Evolutionary conservation across 352 stramenopile genomes (phyloP), one percentile per base, ranked within the genome.

Genomic region (Phytophthora fragariaefolia): DNA sequence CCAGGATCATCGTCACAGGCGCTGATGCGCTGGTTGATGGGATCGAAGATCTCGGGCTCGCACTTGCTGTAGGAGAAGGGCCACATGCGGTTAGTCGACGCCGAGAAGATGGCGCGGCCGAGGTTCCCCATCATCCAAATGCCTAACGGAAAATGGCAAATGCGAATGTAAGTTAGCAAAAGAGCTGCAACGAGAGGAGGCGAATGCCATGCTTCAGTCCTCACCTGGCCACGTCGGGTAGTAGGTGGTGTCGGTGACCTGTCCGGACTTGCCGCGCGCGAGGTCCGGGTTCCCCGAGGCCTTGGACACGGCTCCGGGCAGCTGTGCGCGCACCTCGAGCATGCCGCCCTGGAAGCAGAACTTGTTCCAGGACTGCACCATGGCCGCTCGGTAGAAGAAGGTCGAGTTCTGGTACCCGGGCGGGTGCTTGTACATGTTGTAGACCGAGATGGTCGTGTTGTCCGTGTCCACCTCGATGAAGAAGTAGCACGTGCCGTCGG

Each of bases 91-190:
- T 97, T 96, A 5, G 93, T 98, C 0, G 87, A 97, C 0, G 76
- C 86, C 24, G 96, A 97, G 68, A 98, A 99, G 10, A 98, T 98
- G 2, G 96, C 95, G 36, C 97, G 72, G 13, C 95, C 96, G 3
- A 99, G 76, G 77, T 99, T 98, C n/a, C 97, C 97, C 54, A 99
- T 79, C 64, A 99, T 84, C 97, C 97, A 99, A 54, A 99, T 92
- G 20, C 96, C 96, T n/a, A n/a, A n/a, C n/a, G n/a, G n/a, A n/a
- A n/a, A n/a, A n/a, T n/a, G n/a, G n/a, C n/a, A n/a, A n/a, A n/a
- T n/a, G n/a, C n/a, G n/a, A n/a, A n/a, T n/a, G n/a, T n/a, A n/a
- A n/a, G n/a, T n/a, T n/a, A n/a, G n/a, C n/a, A n/a, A n/a, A n/a
- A n/a, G n/a, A n/a, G n/a, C n/a, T n/a, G n/a, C n/a, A n/a, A n/a